Evolutionary conservation across 208 protist genomes (phyloP).

Genomic region (Crithidia sp.): DNA sequence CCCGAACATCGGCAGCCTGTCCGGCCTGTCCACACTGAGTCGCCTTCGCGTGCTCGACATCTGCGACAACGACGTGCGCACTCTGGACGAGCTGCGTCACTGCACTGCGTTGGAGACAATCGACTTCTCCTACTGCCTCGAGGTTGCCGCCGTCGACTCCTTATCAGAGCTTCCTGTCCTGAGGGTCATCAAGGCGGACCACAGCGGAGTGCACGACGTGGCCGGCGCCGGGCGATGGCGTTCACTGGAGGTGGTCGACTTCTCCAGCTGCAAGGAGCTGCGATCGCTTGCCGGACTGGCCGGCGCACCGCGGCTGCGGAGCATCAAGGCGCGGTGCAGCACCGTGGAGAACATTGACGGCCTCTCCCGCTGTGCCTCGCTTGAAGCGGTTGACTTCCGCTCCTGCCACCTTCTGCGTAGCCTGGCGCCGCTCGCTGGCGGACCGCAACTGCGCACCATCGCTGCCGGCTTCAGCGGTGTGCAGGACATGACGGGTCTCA

Average conservation of each 20-base stretch:
- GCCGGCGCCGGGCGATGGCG: conserved; percentile 3
- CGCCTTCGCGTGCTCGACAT: conserved; percentile 7
- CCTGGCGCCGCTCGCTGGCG: conserved; percentile 7
- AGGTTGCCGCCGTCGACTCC: not conserved
- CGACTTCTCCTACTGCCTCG: conserved; percentile 15
- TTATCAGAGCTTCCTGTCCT: not conserved
- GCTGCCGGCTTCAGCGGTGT: conserved; percentile 2
- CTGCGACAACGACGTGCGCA: conserved; percentile 10
- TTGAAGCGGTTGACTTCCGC: not conserved
- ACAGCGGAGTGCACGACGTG: conserved; percentile 6
- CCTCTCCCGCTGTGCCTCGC: not conserved
- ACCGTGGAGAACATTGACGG: conserved; percentile 5
- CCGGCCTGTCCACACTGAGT: not conserved
- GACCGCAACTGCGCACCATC: conserved; percentile 3
- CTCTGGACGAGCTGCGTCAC: not conserved
- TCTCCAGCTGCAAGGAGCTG: conserved; percentile 13
- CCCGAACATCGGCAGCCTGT: not conserved
- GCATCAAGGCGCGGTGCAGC: conserved; percentile 3
- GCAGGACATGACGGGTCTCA: not conserved
- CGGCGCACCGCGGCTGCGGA: not conserved
- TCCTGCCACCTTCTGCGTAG: not conserved
- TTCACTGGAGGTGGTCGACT: not conserved
- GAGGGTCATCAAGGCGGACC: not conserved
- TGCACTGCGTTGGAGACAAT: conserved; percentile 10
- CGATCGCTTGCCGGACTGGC: not conserved